Base-by-base conservation (phyloP, 768 basidiomycete genomes). In the Hortiboletus campestris region DNA sequence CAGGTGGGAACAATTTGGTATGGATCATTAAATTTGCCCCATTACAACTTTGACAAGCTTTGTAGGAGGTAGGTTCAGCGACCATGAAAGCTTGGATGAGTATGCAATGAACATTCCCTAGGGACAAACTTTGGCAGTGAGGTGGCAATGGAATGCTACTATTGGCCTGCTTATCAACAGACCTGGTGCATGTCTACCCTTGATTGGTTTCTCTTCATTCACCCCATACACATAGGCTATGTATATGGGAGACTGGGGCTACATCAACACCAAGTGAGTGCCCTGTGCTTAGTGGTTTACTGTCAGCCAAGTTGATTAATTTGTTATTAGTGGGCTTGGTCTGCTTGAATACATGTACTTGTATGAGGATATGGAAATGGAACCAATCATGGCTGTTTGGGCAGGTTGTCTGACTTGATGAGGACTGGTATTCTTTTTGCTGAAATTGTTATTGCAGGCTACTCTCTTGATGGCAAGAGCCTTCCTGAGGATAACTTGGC, bases 131-230 rank as follows among this genome's bases (percentile, higher is more conserved):
- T 66, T 72, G 22, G 76, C 69, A 7, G 75, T 76, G 0, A 73
- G 85, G 14, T 88, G 86, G 86, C 76, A 81, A 61, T 88, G 86
- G 86, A 81, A 84, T 59, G 75, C 76, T 6, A 87, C 85, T 6
- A 75, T 85, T 17, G 84, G 84, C 4, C 72, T 80, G 0, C 67
- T 85, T n/a, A 63, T 78, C 7, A 66, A 80, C 55, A 72, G 85
- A 41, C 85, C 85, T 19, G 65, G 65, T 66, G 19, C 1, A 65
- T 47, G 11, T 46, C 29, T 38, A 3, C 13, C 25, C 12, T 29
- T 3, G 1, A 0, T 29, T 16, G 14, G 4, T 9, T 49, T 40
- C 5, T 6, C 14, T 19, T 36, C 17, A 47, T 43, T 62, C 6
- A 62, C 29, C 19, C 16, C 7, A 20, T 49, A 34, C n/a, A 29